Evolutionary conservation across 108 stramenopile genomes (phyloP).

Genomic region (Schizochytrium sp.): DNA sequence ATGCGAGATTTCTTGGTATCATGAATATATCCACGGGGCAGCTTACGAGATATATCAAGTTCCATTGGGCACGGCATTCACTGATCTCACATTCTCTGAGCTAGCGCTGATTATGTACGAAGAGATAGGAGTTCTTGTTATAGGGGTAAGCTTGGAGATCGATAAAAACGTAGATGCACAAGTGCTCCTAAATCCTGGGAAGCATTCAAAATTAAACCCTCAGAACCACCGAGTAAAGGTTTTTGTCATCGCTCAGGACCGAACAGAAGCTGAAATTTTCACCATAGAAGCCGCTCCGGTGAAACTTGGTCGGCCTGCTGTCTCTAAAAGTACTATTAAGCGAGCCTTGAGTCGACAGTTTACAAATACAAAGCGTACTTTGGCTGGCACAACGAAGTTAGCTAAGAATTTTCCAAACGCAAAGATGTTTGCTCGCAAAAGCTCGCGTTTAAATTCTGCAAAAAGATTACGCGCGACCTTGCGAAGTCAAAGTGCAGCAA

Average conservation of each 20-base stretch:
- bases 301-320: no score
- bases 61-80: background rate
- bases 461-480: no score
- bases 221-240: background rate
- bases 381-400: no score
- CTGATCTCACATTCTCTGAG: background rate
- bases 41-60: constrained; percentile 27
- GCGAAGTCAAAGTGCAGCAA: no score
- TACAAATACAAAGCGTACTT: no score
- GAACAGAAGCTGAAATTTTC: background rate
- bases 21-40: constrained; percentile 1
- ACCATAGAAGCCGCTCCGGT: no score
- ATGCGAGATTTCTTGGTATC: background rate
- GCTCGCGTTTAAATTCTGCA: no score
- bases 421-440: no score
- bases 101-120: background rate
- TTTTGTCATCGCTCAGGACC: background rate
- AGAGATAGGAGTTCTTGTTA: constrained; percentile 28
- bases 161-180: background rate
- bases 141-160: background rate
- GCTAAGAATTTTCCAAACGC: no score
- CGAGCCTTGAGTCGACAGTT: no score
- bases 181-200: background rate
- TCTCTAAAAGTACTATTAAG: no score
- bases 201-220: constrained; percentile 2